Percentiles rank a stretch among this genome's conserved stretches.
Conservation (phyloP, 768 basidiomycete genomes). For the Neoboletus magnificus region DNA sequence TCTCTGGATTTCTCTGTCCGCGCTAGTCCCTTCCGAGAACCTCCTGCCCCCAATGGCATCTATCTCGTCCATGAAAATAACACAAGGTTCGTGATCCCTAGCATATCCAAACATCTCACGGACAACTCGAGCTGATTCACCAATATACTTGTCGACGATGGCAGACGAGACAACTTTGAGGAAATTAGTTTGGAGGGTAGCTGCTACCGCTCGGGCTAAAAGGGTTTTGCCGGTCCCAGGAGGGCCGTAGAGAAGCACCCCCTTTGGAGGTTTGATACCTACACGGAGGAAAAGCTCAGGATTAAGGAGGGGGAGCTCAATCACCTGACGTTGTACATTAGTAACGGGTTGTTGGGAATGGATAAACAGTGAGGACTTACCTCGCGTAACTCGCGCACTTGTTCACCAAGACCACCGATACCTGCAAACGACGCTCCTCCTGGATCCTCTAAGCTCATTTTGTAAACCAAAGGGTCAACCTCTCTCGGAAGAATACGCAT, state of each 20-base stretch:
- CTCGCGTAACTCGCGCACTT: conserved; percentile 95
- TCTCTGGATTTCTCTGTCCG: conserved; percentile 97
- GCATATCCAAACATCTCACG: conserved; percentile 99
- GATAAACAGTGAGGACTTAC: conserved; percentile 39
- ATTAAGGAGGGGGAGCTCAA: conserved; percentile 90
- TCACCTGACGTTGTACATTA: conserved; percentile 54
- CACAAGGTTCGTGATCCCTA: conserved; percentile 94
- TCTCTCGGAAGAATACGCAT: conserved; percentile 98
- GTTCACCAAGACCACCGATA: conserved; percentile 93
- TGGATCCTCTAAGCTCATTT: conserved; percentile 98
- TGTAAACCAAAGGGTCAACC: conserved; percentile 97
- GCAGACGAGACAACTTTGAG: conserved; percentile 98
- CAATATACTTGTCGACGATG: conserved; percentile 98
- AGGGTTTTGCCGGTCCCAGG: conserved; percentile 97
- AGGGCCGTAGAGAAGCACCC: conserved; percentile 93
- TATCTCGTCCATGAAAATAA: conserved; percentile 98
- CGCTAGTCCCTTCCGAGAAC: conserved; percentile 94
- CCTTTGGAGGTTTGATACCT: conserved; percentile 94
- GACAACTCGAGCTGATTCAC: conserved; percentile 93
- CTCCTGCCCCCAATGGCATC: conserved; percentile 94
- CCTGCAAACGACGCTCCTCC: conserved; percentile 95
- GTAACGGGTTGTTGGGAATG: not conserved
- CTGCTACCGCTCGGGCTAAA: conserved; percentile 93
- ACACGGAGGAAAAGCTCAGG: conserved; percentile 95
- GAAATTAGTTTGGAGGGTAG: conserved; percentile 93